A percentile compares a stretch with the other conserved stretches of the same genome.
Evolutionary conservation across 2,329 filamentous ascomycete species (phyloP).

Genomic region (Ophiostoma pallidulum): DNA sequence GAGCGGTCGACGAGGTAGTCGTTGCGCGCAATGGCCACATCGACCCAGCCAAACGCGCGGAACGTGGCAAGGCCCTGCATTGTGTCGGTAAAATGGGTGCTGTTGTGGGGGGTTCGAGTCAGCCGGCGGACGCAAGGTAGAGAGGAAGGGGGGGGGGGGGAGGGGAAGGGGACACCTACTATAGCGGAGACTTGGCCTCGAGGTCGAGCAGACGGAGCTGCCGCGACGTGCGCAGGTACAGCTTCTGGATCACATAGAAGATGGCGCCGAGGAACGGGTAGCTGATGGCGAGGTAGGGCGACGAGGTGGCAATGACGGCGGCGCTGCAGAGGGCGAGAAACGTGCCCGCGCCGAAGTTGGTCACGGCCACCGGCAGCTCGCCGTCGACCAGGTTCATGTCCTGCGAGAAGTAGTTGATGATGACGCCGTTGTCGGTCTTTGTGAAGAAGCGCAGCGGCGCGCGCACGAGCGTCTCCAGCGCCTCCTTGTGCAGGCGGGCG

Average conservation of each 20-base stretch:
- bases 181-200: constrained; percentile 50
- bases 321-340: constrained; percentile 20
- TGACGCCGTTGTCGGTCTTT: constrained; percentile 26
- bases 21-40: constrained; percentile 33
- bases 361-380: constrained; percentile 26
- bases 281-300: constrained; percentile 26
- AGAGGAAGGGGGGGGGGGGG: no score
- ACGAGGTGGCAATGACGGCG: constrained; percentile 22
- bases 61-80: constrained; percentile 46
- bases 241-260: constrained; percentile 43
- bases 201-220: constrained; percentile 53
- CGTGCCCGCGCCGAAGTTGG: constrained; percentile 18
- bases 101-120: no score
- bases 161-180: no score
- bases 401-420: constrained; percentile 33
- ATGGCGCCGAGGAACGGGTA: constrained; percentile 39
- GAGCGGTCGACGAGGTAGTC: constrained; percentile 41
- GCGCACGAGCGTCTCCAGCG: constrained; percentile 24
- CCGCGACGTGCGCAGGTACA: constrained; percentile 51
- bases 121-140: no score
- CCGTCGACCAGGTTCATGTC: constrained; percentile 33
- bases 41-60: constrained; percentile 48
- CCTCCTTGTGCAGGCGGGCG: constrained; percentile 21
- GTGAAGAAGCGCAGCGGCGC: constrained; percentile 28
- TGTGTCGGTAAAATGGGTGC: constrained; percentile 44